Percentiles rank a stretch among this genome's conserved stretches.
These are phyloP conservation scores for Diaporthe citri DNA, from an alignment of 2,329 filamentous ascomycete species.

Conservation along the genomic window DNA sequence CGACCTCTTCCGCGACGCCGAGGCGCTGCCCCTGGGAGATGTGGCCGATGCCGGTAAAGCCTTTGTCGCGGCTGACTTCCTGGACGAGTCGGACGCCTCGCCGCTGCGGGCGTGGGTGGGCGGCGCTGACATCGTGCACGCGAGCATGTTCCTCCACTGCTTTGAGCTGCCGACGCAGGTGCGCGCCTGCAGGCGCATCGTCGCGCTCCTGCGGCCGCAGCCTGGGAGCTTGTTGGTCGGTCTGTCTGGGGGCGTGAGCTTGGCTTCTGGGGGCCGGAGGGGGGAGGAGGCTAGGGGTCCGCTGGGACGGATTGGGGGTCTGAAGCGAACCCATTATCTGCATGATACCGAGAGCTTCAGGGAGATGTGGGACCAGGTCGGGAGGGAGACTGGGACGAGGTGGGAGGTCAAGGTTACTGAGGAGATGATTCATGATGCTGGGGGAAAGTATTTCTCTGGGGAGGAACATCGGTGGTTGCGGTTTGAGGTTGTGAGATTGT, in stretches of 20 bases:
- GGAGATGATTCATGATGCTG: neutral
- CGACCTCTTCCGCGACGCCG: neutral
- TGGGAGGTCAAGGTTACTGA: neutral
- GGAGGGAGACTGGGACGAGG: neutral
- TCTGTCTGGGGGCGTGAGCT: neutral
- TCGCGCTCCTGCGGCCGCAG: neutral
- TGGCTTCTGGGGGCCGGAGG: neutral
- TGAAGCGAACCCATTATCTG: neutral
- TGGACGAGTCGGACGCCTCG: neutral
- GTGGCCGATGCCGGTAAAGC: neutral
- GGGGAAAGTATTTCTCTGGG: neutral
- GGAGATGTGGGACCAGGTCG: neutral
- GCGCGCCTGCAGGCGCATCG: neutral
- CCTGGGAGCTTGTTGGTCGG: neutral
- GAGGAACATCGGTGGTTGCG: neutral
- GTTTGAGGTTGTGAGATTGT: neutral
- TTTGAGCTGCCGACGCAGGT: neutral
- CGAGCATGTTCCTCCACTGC: conserved; percentile 4
- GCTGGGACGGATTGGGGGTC: neutral
- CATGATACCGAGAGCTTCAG: neutral
- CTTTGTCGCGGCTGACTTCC: neutral
- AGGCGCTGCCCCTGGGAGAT: neutral
- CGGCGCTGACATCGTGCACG: neutral
- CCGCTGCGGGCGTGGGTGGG: neutral
- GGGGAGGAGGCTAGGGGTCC: neutral